Percentiles rank a stretch among this genome's conserved stretches.
These are phyloP conservation scores for Yarrowia phangngaensis DNA, from an alignment of 805 yeast genomes.

Conservation along the genomic window DNA sequence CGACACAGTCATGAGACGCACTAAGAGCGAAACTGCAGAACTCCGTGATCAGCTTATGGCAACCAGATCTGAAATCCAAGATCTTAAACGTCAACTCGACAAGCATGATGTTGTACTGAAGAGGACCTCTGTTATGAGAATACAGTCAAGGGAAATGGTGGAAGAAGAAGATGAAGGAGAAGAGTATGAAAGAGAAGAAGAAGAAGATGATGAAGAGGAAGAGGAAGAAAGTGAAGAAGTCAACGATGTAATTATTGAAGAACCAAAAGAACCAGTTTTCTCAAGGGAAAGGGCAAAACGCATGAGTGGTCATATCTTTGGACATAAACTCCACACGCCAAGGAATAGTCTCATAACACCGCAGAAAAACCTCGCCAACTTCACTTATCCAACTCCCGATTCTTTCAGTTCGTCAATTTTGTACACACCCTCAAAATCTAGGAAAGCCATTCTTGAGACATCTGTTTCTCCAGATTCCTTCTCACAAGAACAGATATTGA, in stretches of 20 bases:
- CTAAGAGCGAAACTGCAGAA: conserved; percentile 9
- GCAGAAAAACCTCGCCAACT: neutral
- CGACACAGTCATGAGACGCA: neutral
- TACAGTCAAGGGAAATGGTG: conserved; percentile 2
- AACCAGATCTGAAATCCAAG: conserved; percentile 2
- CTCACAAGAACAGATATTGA: no score
- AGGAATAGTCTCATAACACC: conserved; percentile 7
- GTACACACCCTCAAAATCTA: conserved; percentile 8
- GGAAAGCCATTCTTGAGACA: neutral
- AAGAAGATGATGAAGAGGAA: no score
- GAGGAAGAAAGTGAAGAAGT: no score
- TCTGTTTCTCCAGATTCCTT: neutral
- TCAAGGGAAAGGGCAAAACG: no score
- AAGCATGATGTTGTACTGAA: conserved; percentile 14
- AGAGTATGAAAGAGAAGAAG: no score
- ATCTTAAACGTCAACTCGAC: conserved; percentile 10
- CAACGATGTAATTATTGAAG: no score
- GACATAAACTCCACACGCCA: no score
- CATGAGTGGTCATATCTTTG: no score
- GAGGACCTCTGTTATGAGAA: no score
- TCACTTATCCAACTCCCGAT: conserved; percentile 16
- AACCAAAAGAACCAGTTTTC: no score
- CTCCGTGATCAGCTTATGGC: conserved; percentile 12
- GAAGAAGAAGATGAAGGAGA: conserved; percentile 8
- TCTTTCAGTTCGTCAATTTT: conserved; percentile 4